phyloP scores from a whole-genome alignment of 2,329 filamentous ascomycete genomes.

The Orbilia quercus region DNA sequence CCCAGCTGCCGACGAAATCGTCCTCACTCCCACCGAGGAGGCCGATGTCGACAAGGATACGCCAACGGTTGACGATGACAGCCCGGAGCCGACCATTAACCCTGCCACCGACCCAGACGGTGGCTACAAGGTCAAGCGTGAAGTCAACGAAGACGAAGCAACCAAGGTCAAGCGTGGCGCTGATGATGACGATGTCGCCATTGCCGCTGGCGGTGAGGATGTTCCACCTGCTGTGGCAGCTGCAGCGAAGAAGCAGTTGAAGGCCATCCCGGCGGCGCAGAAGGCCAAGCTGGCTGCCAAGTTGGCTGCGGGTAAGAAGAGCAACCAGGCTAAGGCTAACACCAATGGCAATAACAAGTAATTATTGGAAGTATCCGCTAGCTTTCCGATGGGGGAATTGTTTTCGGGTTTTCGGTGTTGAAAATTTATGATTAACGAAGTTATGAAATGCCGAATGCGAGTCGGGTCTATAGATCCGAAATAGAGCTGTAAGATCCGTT shows the following conservation, averaged over 20 bases:
- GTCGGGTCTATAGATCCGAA: no score
- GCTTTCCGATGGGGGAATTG: no score
- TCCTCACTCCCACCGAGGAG: neutral
- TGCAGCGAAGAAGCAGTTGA: conserved; percentile 18
- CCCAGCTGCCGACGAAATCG: conserved; percentile 11
- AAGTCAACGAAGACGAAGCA: neutral
- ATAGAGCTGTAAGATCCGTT: no score
- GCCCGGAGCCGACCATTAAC: neutral
- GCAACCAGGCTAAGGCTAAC: conserved; percentile 17
- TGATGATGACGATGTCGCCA: conserved; percentile 15
- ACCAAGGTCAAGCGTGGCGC: conserved; percentile 7
- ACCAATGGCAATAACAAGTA: conserved; percentile 6
- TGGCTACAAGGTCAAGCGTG: conserved; percentile 12
- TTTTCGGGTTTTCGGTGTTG: neutral
- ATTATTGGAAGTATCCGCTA: no score
- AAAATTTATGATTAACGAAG: conserved; percentile 1
- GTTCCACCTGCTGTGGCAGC: neutral
- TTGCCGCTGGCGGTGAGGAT: conserved; percentile 20
- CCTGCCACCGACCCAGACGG: conserved; percentile 2
- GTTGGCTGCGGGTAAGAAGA: conserved; percentile 6
- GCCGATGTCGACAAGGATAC: neutral
- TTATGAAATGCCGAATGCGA: neutral
- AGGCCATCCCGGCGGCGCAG: conserved; percentile 5
- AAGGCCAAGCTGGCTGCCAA: conserved; percentile 25
- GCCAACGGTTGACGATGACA: neutral